Conservation (phyloP, 495 filamentous ascomycete species). For the Penicillium silybi region DNA sequence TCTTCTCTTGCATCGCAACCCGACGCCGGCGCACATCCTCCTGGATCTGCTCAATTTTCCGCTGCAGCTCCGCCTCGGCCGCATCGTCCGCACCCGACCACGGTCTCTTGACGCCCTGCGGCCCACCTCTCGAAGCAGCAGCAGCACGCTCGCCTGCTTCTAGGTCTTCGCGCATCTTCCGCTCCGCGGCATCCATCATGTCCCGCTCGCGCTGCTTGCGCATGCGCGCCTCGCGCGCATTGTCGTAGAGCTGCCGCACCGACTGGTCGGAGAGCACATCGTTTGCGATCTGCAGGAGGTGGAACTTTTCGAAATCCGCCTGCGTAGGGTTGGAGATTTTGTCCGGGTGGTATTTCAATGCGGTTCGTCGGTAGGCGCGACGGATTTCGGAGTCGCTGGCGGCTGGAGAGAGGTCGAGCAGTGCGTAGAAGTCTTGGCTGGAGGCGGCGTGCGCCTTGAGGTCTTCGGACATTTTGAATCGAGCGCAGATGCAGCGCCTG, state of each 20-base stretch:
- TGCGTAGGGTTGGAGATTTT: slow-evolving; percentile 57
- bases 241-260: slow-evolving; percentile 63
- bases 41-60: slow-evolving; percentile 58
- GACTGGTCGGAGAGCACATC: slow-evolving; percentile 65
- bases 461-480: slow-evolving; percentile 42
- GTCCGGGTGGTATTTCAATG: slow-evolving; percentile 89
- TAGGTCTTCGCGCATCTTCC: slow-evolving; percentile 73
- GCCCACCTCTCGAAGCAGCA: slow-evolving; percentile 21
- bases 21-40: slow-evolving; percentile 57
- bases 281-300: slow-evolving; percentile 67
- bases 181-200: slow-evolving; percentile 59
- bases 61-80: slow-evolving; percentile 54
- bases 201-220: slow-evolving; percentile 61
- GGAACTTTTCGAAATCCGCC: slow-evolving; percentile 65
- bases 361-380: slow-evolving; percentile 81
- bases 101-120: slow-evolving; percentile 42
- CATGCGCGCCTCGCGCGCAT: slow-evolving; percentile 57
- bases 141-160: slow-evolving; percentile 57
- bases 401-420: slow-evolving; percentile 64
- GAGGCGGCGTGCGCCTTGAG: slow-evolving; percentile 55
- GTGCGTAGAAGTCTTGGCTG: slow-evolving; percentile 76
- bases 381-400: slow-evolving; percentile 71
- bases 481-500: not conserved
- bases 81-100: slow-evolving; percentile 47
- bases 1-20: slow-evolving; percentile 48